Conservation (phyloP, 1,284 basidiomycete species). For the Moesziomyces sp. region DNA sequence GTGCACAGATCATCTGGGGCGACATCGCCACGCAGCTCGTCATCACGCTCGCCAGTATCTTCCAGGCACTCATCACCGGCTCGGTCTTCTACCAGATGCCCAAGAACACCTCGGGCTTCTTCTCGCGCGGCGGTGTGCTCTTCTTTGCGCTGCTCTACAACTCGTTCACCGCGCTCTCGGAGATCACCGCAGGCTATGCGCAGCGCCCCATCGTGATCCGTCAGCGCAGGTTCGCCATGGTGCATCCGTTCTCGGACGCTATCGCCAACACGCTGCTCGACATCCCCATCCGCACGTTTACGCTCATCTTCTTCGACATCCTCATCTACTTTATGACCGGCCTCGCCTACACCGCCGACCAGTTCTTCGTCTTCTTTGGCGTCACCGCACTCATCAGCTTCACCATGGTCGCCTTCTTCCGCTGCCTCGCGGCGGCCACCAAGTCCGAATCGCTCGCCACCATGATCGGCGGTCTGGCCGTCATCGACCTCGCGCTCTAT, state of each 20-base stretch:
- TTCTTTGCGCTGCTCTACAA: slow-evolving; percentile 67
- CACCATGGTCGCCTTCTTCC: slow-evolving; percentile 62
- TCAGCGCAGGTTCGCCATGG: slow-evolving; percentile 54
- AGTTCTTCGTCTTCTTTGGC: slow-evolving; percentile 59
- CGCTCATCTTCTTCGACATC: slow-evolving; percentile 45
- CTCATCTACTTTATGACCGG: slow-evolving; percentile 62
- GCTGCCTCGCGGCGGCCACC: slow-evolving; percentile 44
- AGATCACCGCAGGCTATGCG: slow-evolving; percentile 50
- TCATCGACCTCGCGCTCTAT: slow-evolving; percentile 56
- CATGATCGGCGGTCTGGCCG: slow-evolving; percentile 52
- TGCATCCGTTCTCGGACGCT: slow-evolving; percentile 55
- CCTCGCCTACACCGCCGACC: slow-evolving; percentile 39
- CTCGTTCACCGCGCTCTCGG: slow-evolving; percentile 69
- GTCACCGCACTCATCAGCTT: slow-evolving; percentile 38
- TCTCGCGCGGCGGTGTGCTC: slow-evolving; percentile 78
- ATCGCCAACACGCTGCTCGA: slow-evolving; percentile 56
- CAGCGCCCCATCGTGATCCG: slow-evolving; percentile 62
- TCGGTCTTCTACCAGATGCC: slow-evolving; percentile 78
- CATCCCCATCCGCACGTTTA: slow-evolving; percentile 52
- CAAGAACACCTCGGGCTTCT: slow-evolving; percentile 76
- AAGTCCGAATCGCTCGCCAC: slow-evolving; percentile 49
- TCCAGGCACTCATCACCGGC: slow-evolving; percentile 79
- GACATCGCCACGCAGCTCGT: slow-evolving; percentile 70
- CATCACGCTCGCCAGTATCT: slow-evolving; percentile 59
- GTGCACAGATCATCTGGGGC: slow-evolving; percentile 77